phyloP scores from a whole-genome alignment of 805 yeast genomes.

The Sugiyamaella qingdaonensis region DNA sequence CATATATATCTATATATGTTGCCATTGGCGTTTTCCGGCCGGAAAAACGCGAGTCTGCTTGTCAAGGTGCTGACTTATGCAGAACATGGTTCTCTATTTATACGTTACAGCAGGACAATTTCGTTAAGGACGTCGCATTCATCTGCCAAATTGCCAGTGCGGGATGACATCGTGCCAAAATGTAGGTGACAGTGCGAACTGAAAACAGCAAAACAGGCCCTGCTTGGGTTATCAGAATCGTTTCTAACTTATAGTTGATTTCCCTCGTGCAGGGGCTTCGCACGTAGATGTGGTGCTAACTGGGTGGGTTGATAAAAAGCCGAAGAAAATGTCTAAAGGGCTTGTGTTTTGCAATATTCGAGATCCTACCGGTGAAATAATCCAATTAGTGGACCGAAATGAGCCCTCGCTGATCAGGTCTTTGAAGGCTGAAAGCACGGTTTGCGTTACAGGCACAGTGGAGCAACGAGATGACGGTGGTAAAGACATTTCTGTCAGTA shows the following conservation, averaged over 20 bases:
- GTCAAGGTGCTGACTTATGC: no score
- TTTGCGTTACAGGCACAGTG: slow-evolving; percentile 58
- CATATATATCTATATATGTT: no score
- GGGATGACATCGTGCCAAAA: not conserved
- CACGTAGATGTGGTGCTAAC: slow-evolving; percentile 45
- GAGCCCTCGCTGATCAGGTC: slow-evolving; percentile 41
- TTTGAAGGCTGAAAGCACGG: slow-evolving; percentile 68
- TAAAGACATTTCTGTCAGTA: slow-evolving; percentile 57
- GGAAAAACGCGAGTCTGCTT: no score
- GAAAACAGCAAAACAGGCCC: not conserved
- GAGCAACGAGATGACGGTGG: slow-evolving; percentile 26
- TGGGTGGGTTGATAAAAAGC: slow-evolving; percentile 82
- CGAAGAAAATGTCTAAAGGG: slow-evolving; percentile 60
- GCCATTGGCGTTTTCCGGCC: no score
- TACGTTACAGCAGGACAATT: no score
- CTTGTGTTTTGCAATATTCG: slow-evolving; percentile 71
- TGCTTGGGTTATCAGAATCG: no score
- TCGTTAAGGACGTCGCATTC: not conserved
- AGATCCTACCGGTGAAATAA: slow-evolving; percentile 62
- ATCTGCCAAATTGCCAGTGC: not conserved
- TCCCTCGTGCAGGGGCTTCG: not conserved
- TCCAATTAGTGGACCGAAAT: slow-evolving; percentile 51
- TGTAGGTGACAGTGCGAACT: not conserved
- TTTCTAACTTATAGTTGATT: not conserved
- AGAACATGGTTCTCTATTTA: no score